Evolutionary conservation across 768 basidiomycete species (phyloP), one percentile per base, ranked within the genome.

Genomic region (Brasilioporus rufonigricans): DNA sequence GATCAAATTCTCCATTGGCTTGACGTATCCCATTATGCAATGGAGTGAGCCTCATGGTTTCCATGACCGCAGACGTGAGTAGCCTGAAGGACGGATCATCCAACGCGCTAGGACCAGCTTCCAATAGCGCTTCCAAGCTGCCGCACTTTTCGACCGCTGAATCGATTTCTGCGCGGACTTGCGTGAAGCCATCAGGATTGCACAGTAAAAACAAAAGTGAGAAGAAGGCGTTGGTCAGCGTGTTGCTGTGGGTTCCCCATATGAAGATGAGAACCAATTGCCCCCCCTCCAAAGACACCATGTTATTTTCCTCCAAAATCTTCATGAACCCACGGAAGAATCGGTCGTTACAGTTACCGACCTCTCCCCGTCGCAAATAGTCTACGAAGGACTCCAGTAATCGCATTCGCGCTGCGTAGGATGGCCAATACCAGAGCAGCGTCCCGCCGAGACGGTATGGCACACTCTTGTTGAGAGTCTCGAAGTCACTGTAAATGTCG

Each of bases 161-260:
- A 38, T 82, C 80, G 7, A 82, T 66, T 53, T 82, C 79, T 3
- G 70, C 66, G 5, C 76, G 76, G 8, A 81, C 71, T 46, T 73
- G 77, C 26, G 72, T 70, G 66, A 81, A 69, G 1, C 72, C 74
- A 18, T 68, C 64, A 1, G 77, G 77, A 54, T 77, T 66, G 46
- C 74, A 71, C 32, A 82, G 67, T 23, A 83, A 68, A 27, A 52
- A 64, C 2, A 60, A 56, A 5, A 66, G 24, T 27, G 60, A 46
- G n/a, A 64, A 64, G 46, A 59, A 55, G 0, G 56, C 23, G 35
- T 53, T 64, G 50, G 49, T 60, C n/a, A 67, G 8, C 1, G 48
- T 55, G 18, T 66, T 66, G 48, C 41, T 60, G 24, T 62, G 65
- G 1, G 55, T 35, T 1, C 52, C 56, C 60, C 57, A 60, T n/a